phyloP scores from a whole-genome alignment of 768 basidiomycete genomes.

The Leccinum fibrillosum region DNA sequence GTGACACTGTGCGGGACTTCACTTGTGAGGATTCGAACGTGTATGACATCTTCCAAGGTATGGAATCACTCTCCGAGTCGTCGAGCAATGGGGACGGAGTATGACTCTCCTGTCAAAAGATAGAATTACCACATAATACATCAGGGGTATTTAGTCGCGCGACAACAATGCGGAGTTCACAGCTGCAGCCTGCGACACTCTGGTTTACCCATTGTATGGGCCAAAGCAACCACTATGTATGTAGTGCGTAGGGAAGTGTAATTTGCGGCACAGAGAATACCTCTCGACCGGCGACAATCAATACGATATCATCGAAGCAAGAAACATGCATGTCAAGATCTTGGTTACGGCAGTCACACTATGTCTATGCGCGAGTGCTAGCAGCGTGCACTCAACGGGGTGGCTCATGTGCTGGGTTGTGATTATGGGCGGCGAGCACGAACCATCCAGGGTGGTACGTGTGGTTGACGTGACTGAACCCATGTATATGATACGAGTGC shows the following conservation, averaged over 20 bases:
- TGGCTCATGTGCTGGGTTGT: background rate
- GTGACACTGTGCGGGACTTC: background rate
- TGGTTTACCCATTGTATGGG: background rate
- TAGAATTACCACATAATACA: no score
- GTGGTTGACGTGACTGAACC: background rate
- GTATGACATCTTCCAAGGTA: background rate
- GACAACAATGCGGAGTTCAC: no score
- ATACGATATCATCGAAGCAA: background rate
- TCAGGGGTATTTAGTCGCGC: no score
- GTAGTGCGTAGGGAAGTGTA: no score
- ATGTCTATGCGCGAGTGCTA: background rate
- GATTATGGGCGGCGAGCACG: background rate
- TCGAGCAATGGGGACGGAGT: background rate
- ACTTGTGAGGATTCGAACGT: background rate
- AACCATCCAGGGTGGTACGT: background rate
- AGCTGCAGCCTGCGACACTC: background rate
- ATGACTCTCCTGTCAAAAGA: no score
- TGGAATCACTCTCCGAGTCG: background rate
- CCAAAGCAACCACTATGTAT: background rate
- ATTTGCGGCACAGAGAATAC: no score
- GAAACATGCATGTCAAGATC: background rate
- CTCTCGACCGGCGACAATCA: background rate
- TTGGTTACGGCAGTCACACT: background rate
- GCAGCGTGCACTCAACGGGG: background rate
- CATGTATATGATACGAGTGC: background rate